Percentiles rank a stretch among this genome's conserved stretches.
Evolutionary conservation across 1,284 basidiomycete genomes (phyloP).

Genomic region (Amylostereum areolatum): DNA sequence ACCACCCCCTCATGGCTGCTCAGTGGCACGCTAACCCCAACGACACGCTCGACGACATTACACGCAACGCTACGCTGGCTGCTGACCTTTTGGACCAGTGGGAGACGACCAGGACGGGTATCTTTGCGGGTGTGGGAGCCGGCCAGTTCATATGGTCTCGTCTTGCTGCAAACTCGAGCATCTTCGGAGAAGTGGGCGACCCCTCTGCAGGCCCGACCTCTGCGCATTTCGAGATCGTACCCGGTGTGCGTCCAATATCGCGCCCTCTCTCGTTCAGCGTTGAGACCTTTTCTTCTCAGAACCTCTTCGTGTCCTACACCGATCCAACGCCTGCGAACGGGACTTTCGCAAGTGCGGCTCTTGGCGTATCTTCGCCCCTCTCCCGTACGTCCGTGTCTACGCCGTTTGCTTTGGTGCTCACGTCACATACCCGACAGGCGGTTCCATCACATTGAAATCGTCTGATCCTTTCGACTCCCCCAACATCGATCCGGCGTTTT

Average conservation of each 20-base stretch:
- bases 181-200: constrained; percentile 12
- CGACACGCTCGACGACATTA: constrained; percentile 13
- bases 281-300: background rate
- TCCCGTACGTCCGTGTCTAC: constrained; percentile 12
- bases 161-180: constrained; percentile 11
- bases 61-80: constrained; percentile 11
- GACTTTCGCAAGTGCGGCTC: constrained; percentile 12
- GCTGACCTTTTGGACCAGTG: constrained; percentile 10
- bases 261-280: background rate
- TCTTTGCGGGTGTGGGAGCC: constrained; percentile 11
- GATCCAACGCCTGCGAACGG: constrained; percentile 11
- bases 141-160: constrained; percentile 15
- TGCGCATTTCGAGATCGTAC: constrained; percentile 19
- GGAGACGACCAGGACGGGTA: constrained; percentile 12
- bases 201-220: constrained; percentile 16
- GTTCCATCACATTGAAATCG: constrained; percentile 15
- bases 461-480: constrained; percentile 15
- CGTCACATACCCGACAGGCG: constrained; percentile 11
- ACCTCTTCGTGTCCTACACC: background rate
- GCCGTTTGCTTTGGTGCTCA: background rate
- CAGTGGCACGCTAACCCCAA: constrained; percentile 15
- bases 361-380: constrained; percentile 13
- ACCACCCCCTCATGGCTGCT: constrained; percentile 23
- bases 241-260: constrained; percentile 16
- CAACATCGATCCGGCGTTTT: constrained; percentile 14